Percentiles rank a stretch among this genome's conserved stretches.
phyloP scores from a whole-genome alignment of 225 moss, liverwort and hornwort species.

The Climacium dendroides region DNA sequence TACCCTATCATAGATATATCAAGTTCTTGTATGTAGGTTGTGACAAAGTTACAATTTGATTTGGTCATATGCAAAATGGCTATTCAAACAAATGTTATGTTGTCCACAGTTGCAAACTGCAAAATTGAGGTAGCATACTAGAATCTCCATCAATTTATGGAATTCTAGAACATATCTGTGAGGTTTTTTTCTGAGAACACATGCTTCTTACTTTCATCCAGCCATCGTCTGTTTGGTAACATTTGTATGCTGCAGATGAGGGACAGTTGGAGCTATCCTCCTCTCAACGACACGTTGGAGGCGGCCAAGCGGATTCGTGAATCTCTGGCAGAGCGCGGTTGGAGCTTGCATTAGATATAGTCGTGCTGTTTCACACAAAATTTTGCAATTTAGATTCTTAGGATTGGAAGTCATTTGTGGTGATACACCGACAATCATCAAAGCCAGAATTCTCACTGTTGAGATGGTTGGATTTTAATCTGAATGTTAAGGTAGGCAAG shows the following conservation, averaged over 20 bases:
- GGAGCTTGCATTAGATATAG: slow-evolving; percentile 59
- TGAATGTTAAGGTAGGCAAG: not conserved
- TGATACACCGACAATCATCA: not conserved
- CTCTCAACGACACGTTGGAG: slow-evolving; percentile 85
- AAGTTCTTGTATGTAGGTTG: not conserved
- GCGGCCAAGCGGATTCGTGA: slow-evolving; percentile 63
- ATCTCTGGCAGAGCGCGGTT: slow-evolving; percentile 87
- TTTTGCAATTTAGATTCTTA: not conserved
- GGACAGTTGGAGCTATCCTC: slow-evolving; percentile 99
- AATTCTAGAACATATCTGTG: not conserved
- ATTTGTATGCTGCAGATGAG: slow-evolving; percentile 58
- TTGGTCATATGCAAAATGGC: not conserved
- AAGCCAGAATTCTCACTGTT: not conserved
- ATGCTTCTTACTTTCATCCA: not conserved
- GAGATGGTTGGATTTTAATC: not conserved
- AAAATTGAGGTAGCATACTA: not conserved
- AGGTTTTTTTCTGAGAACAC: not conserved
- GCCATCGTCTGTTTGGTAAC: not conserved
- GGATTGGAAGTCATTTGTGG: not conserved
- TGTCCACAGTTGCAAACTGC: not conserved
- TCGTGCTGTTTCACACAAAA: not conserved
- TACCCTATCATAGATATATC: not conserved
- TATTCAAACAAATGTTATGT: not conserved
- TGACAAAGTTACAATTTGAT: not conserved
- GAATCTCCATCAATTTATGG: not conserved